Evolutionary conservation across 805 yeast genomes (phyloP).

Genomic region (Wilhelminamyces savonicus): DNA sequence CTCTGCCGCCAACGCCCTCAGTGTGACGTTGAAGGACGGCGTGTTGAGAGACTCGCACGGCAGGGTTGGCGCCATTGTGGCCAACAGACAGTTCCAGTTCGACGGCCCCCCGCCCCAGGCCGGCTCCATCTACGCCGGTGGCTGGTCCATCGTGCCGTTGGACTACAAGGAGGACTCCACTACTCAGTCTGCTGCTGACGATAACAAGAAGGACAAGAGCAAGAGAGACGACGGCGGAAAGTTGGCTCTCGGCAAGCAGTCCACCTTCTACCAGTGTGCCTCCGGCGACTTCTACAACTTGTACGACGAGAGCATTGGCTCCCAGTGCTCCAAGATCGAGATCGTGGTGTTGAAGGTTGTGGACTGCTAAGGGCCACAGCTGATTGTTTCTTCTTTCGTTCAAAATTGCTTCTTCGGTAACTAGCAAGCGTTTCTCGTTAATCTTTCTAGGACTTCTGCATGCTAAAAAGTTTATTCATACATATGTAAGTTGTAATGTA

Average conservation of each 20-base stretch:
- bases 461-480: too few relatives aligned
- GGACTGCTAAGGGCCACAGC: conserved; percentile 7
- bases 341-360: conserved; percentile 10
- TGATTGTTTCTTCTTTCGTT: too few relatives aligned
- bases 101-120: conserved; percentile 4
- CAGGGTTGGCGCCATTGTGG: conserved; percentile 5
- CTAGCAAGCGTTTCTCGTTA: too few relatives aligned
- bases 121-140: conserved; percentile 2
- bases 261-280: conserved; percentile 8
- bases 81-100: conserved; percentile 6
- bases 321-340: conserved; percentile 4
- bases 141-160: conserved; percentile 2
- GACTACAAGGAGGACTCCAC: neutral
- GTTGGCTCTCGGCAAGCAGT: conserved; percentile 4
- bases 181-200: neutral
- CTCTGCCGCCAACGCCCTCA: neutral
- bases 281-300: conserved; percentile 5
- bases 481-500: too few relatives aligned
- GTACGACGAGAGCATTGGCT: neutral
- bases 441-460: too few relatives aligned
- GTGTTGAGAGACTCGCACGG: conserved; percentile 3
- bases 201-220: conserved; percentile 2
- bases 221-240: conserved; percentile 1
- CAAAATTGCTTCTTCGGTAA: too few relatives aligned
- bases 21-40: neutral